phyloP scores from a whole-genome alignment of 805 yeast genomes.

The Myxozyma udenii region DNA sequence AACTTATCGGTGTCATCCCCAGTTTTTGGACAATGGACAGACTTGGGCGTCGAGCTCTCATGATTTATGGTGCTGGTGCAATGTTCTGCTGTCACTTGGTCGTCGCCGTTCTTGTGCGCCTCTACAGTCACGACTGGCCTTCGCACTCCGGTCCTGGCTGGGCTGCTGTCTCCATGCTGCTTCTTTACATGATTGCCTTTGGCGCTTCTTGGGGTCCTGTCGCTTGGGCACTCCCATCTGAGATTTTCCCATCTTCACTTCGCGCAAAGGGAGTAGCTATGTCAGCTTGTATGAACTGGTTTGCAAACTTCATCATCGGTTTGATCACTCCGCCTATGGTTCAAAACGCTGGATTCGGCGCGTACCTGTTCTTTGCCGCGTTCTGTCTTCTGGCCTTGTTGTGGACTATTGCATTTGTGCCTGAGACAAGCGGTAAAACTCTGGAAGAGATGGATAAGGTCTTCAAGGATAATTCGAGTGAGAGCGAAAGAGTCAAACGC shows the following conservation, averaged over 20 bases:
- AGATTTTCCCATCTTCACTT: slow-evolving; percentile 59
- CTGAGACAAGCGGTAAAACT: slow-evolving; percentile 22
- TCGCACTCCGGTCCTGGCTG: slow-evolving; percentile 32
- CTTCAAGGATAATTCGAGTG: no score
- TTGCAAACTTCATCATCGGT: slow-evolving; percentile 43
- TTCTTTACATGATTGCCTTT: slow-evolving; percentile 27
- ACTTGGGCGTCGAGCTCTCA: slow-evolving; percentile 62
- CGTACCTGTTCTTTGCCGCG: slow-evolving; percentile 37
- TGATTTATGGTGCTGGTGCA: slow-evolving; percentile 53
- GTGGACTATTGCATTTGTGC: slow-evolving; percentile 17
- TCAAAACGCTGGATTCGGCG: slow-evolving; percentile 30
- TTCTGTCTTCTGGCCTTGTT: slow-evolving; percentile 31
- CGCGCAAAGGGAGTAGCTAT: slow-evolving; percentile 66
- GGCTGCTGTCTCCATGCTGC: slow-evolving; percentile 26
- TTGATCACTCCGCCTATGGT: slow-evolving; percentile 54
- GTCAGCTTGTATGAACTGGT: slow-evolving; percentile 61
- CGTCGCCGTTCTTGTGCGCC: slow-evolving; percentile 38
- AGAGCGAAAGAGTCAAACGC: no score
- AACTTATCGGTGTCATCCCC: no score
- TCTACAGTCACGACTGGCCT: slow-evolving; percentile 43
- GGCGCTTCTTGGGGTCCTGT: slow-evolving; percentile 27
- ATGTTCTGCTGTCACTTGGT: slow-evolving; percentile 48
- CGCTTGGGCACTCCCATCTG: slow-evolving; percentile 61
- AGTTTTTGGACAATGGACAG: no score
- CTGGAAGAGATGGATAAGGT: slow-evolving; percentile 27